Conservation (phyloP, 495 filamentous ascomycete species). For the Articulospora tetracladia region DNA sequence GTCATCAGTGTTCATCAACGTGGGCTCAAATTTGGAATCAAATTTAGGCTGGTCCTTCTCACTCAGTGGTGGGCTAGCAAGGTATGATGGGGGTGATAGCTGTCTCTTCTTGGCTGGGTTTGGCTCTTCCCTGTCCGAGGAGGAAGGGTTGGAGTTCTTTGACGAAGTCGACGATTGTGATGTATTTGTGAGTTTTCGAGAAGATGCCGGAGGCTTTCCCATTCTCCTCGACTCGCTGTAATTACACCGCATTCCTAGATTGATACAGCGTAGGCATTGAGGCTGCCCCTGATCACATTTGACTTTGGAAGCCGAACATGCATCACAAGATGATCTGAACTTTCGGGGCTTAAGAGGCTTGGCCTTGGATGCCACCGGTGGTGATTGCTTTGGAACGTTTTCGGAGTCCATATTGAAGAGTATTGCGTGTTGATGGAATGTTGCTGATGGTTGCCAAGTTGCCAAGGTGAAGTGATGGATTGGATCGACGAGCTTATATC, state of each 20-base stretch:
- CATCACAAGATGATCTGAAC: conserved; percentile 36
- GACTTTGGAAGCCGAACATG: conserved; percentile 35
- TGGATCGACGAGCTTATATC: neutral
- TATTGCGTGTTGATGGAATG: neutral
- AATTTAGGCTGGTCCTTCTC: neutral
- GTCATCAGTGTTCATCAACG: neutral
- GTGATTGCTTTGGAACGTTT: neutral
- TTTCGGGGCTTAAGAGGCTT: conserved; percentile 18
- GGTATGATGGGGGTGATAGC: conserved; percentile 3
- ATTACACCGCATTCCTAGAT: conserved; percentile 33
- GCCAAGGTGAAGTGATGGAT: neutral
- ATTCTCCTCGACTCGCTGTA: conserved; percentile 36
- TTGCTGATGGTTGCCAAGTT: neutral
- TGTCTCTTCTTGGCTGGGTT: conserved; percentile 6
- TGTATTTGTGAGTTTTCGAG: conserved; percentile 1
- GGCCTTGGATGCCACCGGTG: neutral
- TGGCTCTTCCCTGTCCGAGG: neutral
- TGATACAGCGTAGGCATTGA: conserved; percentile 31
- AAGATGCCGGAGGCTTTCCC: conserved; percentile 17
- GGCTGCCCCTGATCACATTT: conserved; percentile 36
- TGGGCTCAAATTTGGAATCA: neutral
- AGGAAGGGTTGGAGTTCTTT: neutral
- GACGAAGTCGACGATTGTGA: conserved; percentile 4
- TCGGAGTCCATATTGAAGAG: conserved; percentile 1
- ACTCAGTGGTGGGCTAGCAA: neutral